These are phyloP conservation scores for Otatea glauca DNA, from an alignment of 176 grass and related monocot species.

Conservation along the genomic window DNA sequence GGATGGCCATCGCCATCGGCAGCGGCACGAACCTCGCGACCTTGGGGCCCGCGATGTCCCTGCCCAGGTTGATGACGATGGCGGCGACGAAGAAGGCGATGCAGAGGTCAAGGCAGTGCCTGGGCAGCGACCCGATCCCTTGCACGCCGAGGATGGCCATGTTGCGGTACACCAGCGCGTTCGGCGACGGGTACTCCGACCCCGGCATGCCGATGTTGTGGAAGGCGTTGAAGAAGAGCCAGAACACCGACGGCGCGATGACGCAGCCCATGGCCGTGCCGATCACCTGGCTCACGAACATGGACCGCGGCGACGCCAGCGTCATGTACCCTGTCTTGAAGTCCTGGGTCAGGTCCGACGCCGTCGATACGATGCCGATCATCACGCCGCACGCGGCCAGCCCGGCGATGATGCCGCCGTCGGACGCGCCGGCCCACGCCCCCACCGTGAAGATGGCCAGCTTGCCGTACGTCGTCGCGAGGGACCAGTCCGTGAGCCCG, in stretches of 20 bases:
- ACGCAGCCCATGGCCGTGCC: conserved; percentile 70
- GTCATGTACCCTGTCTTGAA: conserved; percentile 81
- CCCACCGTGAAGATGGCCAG: conserved; percentile 68
- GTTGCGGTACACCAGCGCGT: conserved; percentile 67
- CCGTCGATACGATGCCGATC: conserved; percentile 73
- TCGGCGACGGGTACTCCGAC: conserved; percentile 64
- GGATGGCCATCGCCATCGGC: conserved; percentile 70
- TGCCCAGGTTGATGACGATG: conserved; percentile 51
- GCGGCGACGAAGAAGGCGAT: conserved; percentile 52
- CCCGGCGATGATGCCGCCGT: conserved; percentile 57
- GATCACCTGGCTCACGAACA: conserved; percentile 75
- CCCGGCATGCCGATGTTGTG: conserved; percentile 50
- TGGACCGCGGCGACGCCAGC: conserved; percentile 67
- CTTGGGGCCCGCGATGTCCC: conserved; percentile 45
- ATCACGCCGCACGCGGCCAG: conserved; percentile 63
- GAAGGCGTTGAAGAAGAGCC: conserved; percentile 76
- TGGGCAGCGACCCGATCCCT: conserved; percentile 52
- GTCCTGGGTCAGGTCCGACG: conserved; percentile 68
- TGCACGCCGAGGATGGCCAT: conserved; percentile 71
- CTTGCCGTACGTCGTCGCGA: conserved; percentile 62
- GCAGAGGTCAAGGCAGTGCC: conserved; percentile 59
- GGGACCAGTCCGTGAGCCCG: conserved; percentile 71
- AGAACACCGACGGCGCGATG: conserved; percentile 61
- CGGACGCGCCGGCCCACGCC: conserved; percentile 48
- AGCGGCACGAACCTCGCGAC: conserved; percentile 58